Evolutionary conservation across 2,329 filamentous ascomycete genomes (phyloP).

Genomic region (Emericellopsis cladophorae): DNA sequence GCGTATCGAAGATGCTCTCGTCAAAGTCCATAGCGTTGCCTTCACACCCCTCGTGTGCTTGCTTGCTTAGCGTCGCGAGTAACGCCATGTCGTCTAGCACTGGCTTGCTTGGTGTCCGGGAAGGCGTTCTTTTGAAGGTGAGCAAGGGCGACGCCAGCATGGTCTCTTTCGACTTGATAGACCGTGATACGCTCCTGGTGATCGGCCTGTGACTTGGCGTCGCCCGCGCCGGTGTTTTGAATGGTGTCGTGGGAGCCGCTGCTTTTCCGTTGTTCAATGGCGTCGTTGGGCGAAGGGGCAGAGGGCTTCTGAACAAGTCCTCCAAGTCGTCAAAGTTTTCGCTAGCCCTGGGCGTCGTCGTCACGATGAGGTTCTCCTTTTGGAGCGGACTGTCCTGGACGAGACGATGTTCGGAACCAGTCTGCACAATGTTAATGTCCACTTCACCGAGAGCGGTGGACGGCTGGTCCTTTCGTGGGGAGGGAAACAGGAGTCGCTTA

Average conservation of each 20-base stretch:
- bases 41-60: no score
- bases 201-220: conserved; percentile 48
- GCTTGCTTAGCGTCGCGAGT: background rate
- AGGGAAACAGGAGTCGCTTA: conserved; percentile 63
- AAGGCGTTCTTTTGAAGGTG: conserved; percentile 32
- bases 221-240: conserved; percentile 52
- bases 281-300: conserved; percentile 1
- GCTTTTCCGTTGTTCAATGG: conserved; percentile 15
- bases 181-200: conserved; percentile 47
- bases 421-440: conserved; percentile 37
- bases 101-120: conserved; percentile 29
- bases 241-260: conserved; percentile 25
- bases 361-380: conserved; percentile 14
- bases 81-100: conserved; percentile 15
- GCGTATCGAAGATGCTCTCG: conserved; percentile 30
- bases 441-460: conserved; percentile 49
- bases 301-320: conserved; percentile 52
- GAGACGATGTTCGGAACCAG: conserved; percentile 8
- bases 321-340: conserved; percentile 44
- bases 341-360: conserved; percentile 17
- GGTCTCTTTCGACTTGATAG: conserved; percentile 33
- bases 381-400: conserved; percentile 18
- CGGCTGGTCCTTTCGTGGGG: conserved; percentile 53
- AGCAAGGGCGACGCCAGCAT: conserved; percentile 25
- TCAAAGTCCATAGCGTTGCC: conserved; percentile 16